Evolutionary conservation across 164 flowering plant species (phyloP), one percentile per base, ranked within the genome.

Genomic region (Platanus orientalis): DNA sequence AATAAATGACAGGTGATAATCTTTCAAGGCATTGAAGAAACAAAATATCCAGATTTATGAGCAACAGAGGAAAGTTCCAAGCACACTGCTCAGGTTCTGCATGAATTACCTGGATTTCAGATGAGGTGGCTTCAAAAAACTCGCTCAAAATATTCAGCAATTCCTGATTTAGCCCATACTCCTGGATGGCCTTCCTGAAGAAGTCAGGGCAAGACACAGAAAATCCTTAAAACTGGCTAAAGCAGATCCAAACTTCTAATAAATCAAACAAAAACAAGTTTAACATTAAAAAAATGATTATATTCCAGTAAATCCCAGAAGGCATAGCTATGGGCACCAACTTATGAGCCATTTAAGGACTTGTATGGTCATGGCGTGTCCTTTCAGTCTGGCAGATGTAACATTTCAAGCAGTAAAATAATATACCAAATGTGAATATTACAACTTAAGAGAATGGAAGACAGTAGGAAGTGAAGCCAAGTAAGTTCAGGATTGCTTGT

Each of bases 101-200:
- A 53, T 17, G 54, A 27, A 14, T 53, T 71, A 88, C 99, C 95
- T 84, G 78, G 54, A 92, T 82, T 72, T 91, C 96, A 12, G 73
- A 61, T 51, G 78, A 26, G 60, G 76, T 70, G 32, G 86, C 89
- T 42, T 84, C 83, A 72, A 88, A 71, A 67, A 67, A 79, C 63
- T 85, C 86, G 67, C 81, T 75, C 59, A 95, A 71, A 40, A 73
- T 44, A 55, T 76, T 73, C 70, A 80, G 61, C 28, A 89, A 85
- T 36, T 88, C 96, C 58, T 87, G 81, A 34, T 60, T 73, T 44
- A 72, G 14, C 25, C 88, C 96, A 79, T 83, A 71, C 68, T 89
- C 97, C 72, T 82, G 77, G 58, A 80, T 69, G 54, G 73, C 79
- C 79, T 73, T 79, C 95, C 99, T 94, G 75, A 61, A 58, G 62